phyloP scores from a whole-genome alignment of 108 stramenopile genomes.

The Skeletonema potamos region DNA sequence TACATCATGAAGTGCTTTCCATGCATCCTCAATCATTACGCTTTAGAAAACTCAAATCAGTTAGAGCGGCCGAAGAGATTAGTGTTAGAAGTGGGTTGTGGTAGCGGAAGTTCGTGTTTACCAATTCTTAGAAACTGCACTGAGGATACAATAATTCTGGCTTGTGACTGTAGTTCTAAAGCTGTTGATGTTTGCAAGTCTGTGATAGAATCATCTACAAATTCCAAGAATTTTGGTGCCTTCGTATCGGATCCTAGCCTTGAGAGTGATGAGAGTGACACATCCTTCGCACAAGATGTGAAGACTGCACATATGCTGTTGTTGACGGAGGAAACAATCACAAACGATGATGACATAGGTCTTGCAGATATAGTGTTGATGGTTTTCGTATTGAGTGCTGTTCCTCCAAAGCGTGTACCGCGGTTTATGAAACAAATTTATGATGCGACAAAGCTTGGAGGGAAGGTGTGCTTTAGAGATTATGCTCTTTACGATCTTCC shows the following conservation, averaged over 20 bases:
- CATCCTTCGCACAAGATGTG: constrained; percentile 7
- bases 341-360: constrained; percentile 6
- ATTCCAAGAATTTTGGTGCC: constrained; percentile 11
- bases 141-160: constrained; percentile 4
- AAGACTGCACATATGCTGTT: constrained; percentile 7
- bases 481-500: constrained; percentile 47
- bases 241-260: constrained; percentile 28
- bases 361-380: constrained; percentile 29
- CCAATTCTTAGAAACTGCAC: constrained; percentile 25
- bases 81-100: constrained; percentile 41
- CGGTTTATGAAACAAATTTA: constrained; percentile 23
- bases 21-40: constrained; percentile 15
- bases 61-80: constrained; percentile 1
- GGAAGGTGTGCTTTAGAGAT: constrained; percentile 42
- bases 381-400: constrained; percentile 43
- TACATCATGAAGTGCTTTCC: constrained; percentile 37
- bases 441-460: constrained; percentile 10
- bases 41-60: neutral
- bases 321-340: neutral
- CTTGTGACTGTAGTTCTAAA: constrained; percentile 29
- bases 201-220: neutral
- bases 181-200: constrained; percentile 6
- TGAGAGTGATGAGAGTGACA: constrained; percentile 7
- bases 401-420: constrained; percentile 14
- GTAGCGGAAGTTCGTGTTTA: constrained; percentile 42